Percentiles rank a stretch among this genome's conserved stretches.
These are phyloP conservation scores for Penicillium robsamsonii DNA, from an alignment of 495 filamentous ascomycete species.

Conservation along the genomic window DNA sequence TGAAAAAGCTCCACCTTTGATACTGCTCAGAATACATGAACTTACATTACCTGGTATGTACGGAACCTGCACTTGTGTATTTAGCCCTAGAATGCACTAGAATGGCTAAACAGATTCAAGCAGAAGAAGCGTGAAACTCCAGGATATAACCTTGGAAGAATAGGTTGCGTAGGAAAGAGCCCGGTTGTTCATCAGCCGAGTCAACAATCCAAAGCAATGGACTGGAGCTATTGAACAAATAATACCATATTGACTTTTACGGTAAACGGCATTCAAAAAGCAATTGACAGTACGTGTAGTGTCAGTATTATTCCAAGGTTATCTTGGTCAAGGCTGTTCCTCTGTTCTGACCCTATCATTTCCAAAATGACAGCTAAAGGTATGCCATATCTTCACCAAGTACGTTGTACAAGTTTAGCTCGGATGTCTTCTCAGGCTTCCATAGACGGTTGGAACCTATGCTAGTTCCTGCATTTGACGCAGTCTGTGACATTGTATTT, in stretches of 20 bases:
- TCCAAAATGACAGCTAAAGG: not conserved
- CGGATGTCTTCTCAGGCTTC: not conserved
- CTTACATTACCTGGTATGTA: no score
- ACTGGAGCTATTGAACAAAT: no score
- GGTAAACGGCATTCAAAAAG: not conserved
- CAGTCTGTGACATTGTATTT: not conserved
- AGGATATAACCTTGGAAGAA: no score
- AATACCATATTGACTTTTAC: not conserved
- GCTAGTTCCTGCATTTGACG: not conserved
- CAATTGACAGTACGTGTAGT: not conserved
- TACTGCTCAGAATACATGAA: no score
- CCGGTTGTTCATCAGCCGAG: no score
- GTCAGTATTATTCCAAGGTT: not conserved
- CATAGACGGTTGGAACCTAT: not conserved
- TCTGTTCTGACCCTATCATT: not conserved
- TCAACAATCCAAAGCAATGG: no score
- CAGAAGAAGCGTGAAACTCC: not conserved
- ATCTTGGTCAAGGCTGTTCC: not conserved
- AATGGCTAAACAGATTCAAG: not conserved
- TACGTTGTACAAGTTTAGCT: not conserved
- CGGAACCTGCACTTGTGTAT: no score
- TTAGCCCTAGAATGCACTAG: no score
- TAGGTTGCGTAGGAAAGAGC: not conserved
- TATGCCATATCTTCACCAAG: not conserved
- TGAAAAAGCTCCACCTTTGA: no score